Evolutionary conservation across 129 eudicot species (phyloP).

Genomic region (Calendula officinalis): DNA sequence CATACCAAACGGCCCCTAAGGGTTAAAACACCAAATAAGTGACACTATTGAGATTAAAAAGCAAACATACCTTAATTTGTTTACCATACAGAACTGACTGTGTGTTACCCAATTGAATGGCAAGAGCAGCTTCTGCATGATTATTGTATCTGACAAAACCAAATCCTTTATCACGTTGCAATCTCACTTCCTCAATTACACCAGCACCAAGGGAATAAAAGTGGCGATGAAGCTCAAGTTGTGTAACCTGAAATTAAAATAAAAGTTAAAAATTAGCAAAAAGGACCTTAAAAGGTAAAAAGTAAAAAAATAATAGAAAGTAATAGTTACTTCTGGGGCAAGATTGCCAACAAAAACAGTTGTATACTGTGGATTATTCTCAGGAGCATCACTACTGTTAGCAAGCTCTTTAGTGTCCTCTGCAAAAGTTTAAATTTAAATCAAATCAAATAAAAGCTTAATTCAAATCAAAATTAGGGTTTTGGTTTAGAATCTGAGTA

Average conservation of each 20-base stretch:
- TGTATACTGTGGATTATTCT: conserved; percentile 77
- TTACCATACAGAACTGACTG: conserved; percentile 64
- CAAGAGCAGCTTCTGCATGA: conserved; percentile 52
- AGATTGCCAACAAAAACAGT: conserved; percentile 93
- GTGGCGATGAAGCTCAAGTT: conserved; percentile 80
- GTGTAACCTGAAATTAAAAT: conserved; percentile 51
- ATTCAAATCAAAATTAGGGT: neutral
- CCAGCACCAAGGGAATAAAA: conserved; percentile 78
- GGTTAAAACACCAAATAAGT: neutral
- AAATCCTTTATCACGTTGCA: conserved; percentile 89
- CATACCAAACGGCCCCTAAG: too few relatives aligned
- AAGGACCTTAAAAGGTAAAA: neutral
- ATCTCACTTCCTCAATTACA: conserved; percentile 73
- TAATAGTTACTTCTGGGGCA: conserved; percentile 68
- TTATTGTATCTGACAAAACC: conserved; percentile 88
- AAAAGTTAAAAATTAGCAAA: too few relatives aligned
- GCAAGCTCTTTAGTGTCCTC: conserved; percentile 71
- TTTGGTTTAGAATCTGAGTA: neutral
- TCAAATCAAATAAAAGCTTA: too few relatives aligned
- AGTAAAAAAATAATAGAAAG: neutral
- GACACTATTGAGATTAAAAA: neutral
- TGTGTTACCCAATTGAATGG: conserved; percentile 78
- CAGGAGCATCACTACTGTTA: conserved; percentile 62
- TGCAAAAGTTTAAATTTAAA: conserved; percentile 28
- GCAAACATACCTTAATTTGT: conserved; percentile 61